Conservation (phyloP, 1,284 basidiomycete species). For the Malassezia equina region DNA sequence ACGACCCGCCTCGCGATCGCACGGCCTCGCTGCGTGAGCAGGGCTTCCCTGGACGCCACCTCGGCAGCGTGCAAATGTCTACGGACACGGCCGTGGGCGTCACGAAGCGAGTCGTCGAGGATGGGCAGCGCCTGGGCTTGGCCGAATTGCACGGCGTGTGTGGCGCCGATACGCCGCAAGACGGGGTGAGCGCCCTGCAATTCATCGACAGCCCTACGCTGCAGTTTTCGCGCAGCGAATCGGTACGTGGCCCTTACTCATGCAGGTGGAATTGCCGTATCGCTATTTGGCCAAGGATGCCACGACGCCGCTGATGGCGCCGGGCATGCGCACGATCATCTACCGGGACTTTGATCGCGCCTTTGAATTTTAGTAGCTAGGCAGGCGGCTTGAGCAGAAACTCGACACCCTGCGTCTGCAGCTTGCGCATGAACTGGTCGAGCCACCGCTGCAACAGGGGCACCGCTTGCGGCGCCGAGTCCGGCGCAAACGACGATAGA, state of each 20-base stretch:
- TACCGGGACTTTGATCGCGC: conserved; percentile 17
- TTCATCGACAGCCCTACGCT: conserved; percentile 42
- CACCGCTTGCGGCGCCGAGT: conserved; percentile 41
- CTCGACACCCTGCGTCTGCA: conserved; percentile 30
- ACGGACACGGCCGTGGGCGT: conserved; percentile 93
- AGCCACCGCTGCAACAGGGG: conserved; percentile 44
- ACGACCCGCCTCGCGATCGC: conserved; percentile 73
- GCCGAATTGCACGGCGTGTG: conserved; percentile 11
- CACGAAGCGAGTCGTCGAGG: conserved; percentile 73
- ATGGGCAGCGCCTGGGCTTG: conserved; percentile 49
- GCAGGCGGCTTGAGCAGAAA: conserved; percentile 25
- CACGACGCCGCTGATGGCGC: conserved; percentile 15
- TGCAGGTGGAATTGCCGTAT: conserved; percentile 17
- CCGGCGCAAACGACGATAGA: conserved; percentile 41
- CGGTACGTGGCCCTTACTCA: conserved; percentile 19
- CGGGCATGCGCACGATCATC: conserved; percentile 16
- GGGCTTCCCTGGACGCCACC: conserved; percentile 61
- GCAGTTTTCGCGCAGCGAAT: conserved; percentile 37
- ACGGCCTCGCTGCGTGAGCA: conserved; percentile 74
- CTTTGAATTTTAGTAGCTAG: conserved; percentile 11
- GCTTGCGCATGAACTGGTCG: conserved; percentile 42
- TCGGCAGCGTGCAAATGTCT: conserved; percentile 75
- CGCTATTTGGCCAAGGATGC: conserved; percentile 11
- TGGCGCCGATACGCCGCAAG: conserved; percentile 8
- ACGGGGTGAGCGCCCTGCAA: conserved; percentile 15